Conservation (phyloP, 192 early-diverging fungal genomes). For the Entomortierella lignicola region DNA sequence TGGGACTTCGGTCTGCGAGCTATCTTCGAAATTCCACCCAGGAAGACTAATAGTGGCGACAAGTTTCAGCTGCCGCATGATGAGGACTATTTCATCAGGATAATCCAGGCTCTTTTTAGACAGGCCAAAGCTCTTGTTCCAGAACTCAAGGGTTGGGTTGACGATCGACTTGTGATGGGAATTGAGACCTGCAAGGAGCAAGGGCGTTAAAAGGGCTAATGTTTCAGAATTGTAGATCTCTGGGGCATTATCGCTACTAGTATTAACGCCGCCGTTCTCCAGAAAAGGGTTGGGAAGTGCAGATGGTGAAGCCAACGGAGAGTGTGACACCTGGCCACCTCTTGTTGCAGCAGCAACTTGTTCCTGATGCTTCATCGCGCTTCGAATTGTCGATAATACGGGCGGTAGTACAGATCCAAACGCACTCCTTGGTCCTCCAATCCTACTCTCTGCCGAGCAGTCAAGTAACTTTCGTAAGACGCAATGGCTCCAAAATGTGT, state of each 20-base stretch:
- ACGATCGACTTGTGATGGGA: conserved; percentile 19
- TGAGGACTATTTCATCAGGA: conserved; percentile 11
- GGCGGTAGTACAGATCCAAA: conserved; percentile 23
- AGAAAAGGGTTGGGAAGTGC: background rate
- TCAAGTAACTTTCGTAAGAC: conserved; percentile 8
- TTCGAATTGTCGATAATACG: conserved; percentile 19
- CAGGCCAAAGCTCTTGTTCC: conserved; percentile 34
- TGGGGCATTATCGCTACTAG: background rate
- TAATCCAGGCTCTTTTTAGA: conserved; percentile 8
- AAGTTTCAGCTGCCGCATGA: conserved; percentile 25
- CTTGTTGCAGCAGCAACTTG: background rate
- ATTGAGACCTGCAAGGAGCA: conserved; percentile 23
- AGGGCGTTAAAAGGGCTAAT: background rate
- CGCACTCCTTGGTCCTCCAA: conserved; percentile 1
- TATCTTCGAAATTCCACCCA: conserved; percentile 23
- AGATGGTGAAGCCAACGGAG: background rate
- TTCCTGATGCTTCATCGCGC: conserved; percentile 9
- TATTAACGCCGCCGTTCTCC: background rate
- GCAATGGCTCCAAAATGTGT: conserved; percentile 22
- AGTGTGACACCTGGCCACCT: background rate
- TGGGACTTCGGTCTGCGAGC: conserved; percentile 19
- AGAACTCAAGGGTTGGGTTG: conserved; percentile 37
- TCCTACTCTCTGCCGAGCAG: background rate
- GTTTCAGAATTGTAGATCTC: conserved; percentile 13
- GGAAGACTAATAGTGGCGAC: conserved; percentile 28